phyloP scores from a whole-genome alignment of 768 basidiomycete species.

The Podaxis pistillaris region DNA sequence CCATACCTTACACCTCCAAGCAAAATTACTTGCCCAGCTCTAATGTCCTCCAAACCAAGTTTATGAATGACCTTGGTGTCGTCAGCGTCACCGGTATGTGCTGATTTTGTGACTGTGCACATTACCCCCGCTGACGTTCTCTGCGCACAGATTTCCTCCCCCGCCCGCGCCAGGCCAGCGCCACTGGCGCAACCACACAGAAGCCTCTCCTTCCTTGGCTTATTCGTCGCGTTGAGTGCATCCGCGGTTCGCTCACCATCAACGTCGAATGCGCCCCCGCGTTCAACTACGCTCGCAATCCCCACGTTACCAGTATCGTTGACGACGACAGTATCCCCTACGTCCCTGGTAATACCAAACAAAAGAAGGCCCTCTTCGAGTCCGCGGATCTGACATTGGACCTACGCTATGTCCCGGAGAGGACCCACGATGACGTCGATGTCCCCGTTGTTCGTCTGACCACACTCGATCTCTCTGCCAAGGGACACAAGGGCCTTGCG shows the following conservation, averaged over 20 bases:
- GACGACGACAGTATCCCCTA: constrained; percentile 38
- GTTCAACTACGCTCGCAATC: constrained; percentile 87
- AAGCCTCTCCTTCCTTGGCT: constrained; percentile 83
- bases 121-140: background rate
- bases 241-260: constrained; percentile 80
- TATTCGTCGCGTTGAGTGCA: constrained; percentile 80
- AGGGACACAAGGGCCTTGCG: constrained; percentile 75
- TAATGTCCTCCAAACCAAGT: constrained; percentile 90
- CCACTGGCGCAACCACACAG: constrained; percentile 28
- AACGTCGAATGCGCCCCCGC: constrained; percentile 92
- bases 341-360: constrained; percentile 21
- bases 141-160: constrained; percentile 69
- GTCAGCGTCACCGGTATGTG: constrained; percentile 71
- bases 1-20: constrained; percentile 65
- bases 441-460: constrained; percentile 56
- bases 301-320: constrained; percentile 63
- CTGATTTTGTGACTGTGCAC: constrained; percentile 3
- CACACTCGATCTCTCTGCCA: constrained; percentile 59
- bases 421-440: constrained; percentile 36
- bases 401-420: constrained; percentile 70
- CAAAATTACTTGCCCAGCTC: constrained; percentile 84
- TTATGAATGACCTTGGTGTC: constrained; percentile 86
- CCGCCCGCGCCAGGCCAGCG: constrained; percentile 43
- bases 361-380: constrained; percentile 63
- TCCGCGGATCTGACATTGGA: constrained; percentile 64